These are phyloP conservation scores for Astragalus glycyphyllos DNA, from an alignment of 306 rosid species.

Conservation along the genomic window DNA sequence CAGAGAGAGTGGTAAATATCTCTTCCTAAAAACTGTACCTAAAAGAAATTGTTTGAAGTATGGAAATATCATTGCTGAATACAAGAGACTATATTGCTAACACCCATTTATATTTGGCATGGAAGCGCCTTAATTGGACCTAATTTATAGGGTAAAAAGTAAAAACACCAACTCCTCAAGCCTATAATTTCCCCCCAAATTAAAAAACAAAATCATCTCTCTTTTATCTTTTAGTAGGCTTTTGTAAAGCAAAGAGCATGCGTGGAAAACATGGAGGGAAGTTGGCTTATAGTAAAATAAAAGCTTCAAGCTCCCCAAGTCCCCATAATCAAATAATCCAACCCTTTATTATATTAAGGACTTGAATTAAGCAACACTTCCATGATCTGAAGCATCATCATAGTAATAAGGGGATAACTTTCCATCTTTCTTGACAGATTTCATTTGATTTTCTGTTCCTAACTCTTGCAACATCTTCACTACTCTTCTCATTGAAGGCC, in stretches of 20 bases:
- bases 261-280: conserved; percentile 34
- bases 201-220: background rate
- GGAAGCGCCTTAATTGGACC: conserved; percentile 38
- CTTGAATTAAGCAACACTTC: conserved; percentile 61
- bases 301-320: conserved; percentile 39
- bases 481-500: conserved; percentile 77
- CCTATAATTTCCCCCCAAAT: conserved; percentile 32
- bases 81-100: conserved; percentile 28
- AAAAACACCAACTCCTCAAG: conserved; percentile 34
- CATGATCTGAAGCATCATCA: conserved; percentile 68
- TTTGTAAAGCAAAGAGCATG: conserved; percentile 37
- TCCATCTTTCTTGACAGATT: conserved; percentile 56
- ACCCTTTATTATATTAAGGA: conserved; percentile 7
- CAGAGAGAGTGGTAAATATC: conserved; percentile 36
- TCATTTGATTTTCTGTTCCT: conserved; percentile 49
- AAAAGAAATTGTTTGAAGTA: conserved; percentile 18
- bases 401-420: conserved; percentile 68
- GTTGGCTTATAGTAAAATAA: conserved; percentile 41
- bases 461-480: conserved; percentile 77
- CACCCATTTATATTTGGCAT: conserved; percentile 42
- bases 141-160: conserved; percentile 48
- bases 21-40: conserved; percentile 23
- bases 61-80: conserved; percentile 41
- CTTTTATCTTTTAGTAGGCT: conserved; percentile 30
- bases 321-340: conserved; percentile 35